A percentile compares a stretch with the other conserved stretches of the same genome.
Conservation (phyloP, 148 eudicot species). For the Salicornia ramosissima region DNA sequence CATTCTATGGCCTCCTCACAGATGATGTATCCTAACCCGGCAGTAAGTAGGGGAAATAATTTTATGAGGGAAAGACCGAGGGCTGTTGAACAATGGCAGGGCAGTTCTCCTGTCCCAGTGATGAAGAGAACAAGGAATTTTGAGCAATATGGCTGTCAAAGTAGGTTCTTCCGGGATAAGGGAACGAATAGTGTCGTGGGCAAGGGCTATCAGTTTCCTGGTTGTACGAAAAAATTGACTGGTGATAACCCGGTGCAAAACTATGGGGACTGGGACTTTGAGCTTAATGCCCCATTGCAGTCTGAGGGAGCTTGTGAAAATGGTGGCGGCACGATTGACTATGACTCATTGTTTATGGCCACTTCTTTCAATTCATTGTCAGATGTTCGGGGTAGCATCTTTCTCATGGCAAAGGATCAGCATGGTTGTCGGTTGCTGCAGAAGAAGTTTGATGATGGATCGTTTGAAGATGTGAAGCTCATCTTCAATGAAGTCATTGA, state of each 20-base stretch:
- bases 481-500: slow-evolving; percentile 51
- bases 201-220: slow-evolving; percentile 22
- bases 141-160: slow-evolving; percentile 31
- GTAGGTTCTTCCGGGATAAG: slow-evolving; percentile 25
- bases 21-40: slow-evolving; percentile 27
- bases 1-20: slow-evolving; percentile 25
- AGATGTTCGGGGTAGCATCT: slow-evolving; percentile 37
- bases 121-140: slow-evolving; percentile 30
- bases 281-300: slow-evolving; percentile 20
- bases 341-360: slow-evolving; percentile 24
- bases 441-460: slow-evolving; percentile 55
- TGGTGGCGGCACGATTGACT: slow-evolving; percentile 20
- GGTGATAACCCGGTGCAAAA: slow-evolving; percentile 25
- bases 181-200: slow-evolving; percentile 22
- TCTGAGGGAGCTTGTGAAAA: slow-evolving; percentile 24
- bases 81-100: slow-evolving; percentile 18
- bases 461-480: slow-evolving; percentile 41
- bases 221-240: slow-evolving; percentile 24
- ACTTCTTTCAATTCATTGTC: slow-evolving; percentile 28
- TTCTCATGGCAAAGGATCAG: slow-evolving; percentile 60
- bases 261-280: slow-evolving; percentile 25
- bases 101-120: slow-evolving; percentile 16
- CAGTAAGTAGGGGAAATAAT: slow-evolving; percentile 20
- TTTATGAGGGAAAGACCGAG: slow-evolving; percentile 27
- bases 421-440: slow-evolving; percentile 66